Conservation (phyloP, 2,329 filamentous ascomycete species). For the Helotiales sp. region DNA sequence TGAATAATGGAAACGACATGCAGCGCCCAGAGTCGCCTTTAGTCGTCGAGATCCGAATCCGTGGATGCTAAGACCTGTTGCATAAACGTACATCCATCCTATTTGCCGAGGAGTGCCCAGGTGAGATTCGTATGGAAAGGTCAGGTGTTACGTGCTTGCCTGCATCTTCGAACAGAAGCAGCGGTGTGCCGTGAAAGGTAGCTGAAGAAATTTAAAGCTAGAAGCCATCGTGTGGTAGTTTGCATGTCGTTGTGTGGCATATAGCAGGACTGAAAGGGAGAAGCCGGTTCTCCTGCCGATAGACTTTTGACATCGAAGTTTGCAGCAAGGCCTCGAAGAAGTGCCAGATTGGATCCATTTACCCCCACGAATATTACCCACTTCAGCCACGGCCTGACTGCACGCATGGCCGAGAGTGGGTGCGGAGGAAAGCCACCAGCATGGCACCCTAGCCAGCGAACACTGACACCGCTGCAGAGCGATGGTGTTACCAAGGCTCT, state of each 20-base stretch:
- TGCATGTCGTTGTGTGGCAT: not conserved
- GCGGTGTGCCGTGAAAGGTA: constrained; percentile 12
- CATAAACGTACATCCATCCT: too few relatives aligned
- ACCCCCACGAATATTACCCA: not conserved
- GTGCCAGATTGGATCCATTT: not conserved
- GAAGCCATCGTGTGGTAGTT: not conserved
- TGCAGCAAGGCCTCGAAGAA: not conserved
- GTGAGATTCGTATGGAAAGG: not conserved
- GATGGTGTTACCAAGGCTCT: constrained; percentile 9
- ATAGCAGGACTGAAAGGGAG: too few relatives aligned
- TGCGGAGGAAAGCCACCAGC: constrained; percentile 9
- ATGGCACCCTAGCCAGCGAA: constrained; percentile 6
- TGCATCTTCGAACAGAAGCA: not conserved
- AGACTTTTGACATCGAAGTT: not conserved
- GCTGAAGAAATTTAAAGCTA: not conserved
- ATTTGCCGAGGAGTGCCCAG: not conserved
- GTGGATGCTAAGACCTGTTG: not conserved
- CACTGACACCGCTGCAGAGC: constrained; percentile 3
- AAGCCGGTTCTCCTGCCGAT: too few relatives aligned
- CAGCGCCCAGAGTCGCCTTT: not conserved
- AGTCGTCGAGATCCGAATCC: not conserved
- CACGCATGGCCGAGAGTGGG: not conserved
- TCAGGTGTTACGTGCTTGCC: constrained; percentile 1
- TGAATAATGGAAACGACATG: constrained; percentile 1
- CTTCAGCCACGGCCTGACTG: not conserved